A percentile compares a stretch with the other conserved stretches of the same genome.
Evolutionary conservation across 306 rosid genomes (phyloP).

Genomic region (Sechiopsis laciniata): DNA sequence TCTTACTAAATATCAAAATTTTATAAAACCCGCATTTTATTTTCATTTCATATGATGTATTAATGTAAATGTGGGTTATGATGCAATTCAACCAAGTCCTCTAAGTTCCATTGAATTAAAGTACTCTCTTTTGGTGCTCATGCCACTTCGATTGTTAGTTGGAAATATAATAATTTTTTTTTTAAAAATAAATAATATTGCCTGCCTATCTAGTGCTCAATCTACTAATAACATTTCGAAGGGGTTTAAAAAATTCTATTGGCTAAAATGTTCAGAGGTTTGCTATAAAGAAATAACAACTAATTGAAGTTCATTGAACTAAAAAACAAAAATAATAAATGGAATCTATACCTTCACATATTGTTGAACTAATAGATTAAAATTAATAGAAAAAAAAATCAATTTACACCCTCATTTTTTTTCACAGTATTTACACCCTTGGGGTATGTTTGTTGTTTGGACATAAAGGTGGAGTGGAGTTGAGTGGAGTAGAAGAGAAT

Average conservation of each 20-base stretch:
- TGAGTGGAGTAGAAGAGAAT: no score
- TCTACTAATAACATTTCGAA: not conserved
- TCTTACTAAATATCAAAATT: not conserved
- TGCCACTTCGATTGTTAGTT: conserved; percentile 2
- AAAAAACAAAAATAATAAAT: no score
- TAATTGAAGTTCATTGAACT: no score
- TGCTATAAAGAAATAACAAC: no score
- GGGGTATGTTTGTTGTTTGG: no score
- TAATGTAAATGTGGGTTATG: not conserved
- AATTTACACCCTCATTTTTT: no score
- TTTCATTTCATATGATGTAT: not conserved
- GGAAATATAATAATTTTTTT: not conserved
- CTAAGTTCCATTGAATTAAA: not conserved
- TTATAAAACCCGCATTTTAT: not conserved
- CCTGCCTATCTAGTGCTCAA: not conserved
- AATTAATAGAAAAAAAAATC: no score
- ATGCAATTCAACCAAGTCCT: not conserved
- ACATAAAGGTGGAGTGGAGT: no score
- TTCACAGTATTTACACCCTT: no score
- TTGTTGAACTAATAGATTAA: no score
- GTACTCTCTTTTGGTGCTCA: conserved; percentile 7
- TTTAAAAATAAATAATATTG: not conserved
- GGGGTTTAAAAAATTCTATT: not conserved
- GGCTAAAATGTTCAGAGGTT: not conserved
- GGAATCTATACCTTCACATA: no score